Evolutionary conservation across 1,284 basidiomycete genomes (phyloP), one percentile per base, ranked within the genome.

Genomic region (Ceratorhiza oryzae-sativae): DNA sequence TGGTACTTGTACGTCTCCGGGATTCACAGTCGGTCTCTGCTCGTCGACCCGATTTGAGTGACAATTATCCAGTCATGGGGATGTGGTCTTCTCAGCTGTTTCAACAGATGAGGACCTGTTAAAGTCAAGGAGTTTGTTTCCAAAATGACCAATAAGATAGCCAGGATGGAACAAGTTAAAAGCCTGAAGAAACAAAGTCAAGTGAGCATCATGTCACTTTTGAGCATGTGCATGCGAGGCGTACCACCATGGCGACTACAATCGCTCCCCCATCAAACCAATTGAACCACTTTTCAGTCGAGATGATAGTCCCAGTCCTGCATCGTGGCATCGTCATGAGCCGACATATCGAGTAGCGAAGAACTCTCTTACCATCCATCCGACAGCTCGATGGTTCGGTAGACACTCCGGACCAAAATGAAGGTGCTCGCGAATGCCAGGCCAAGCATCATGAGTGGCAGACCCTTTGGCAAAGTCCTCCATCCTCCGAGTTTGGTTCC

Each of bases 331-430:
- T n/a, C n/a, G n/a, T n/a, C n/a, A n/a, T n/a, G n/a, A n/a, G 9
- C 23, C 30, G n/a, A 25, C 49, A 25, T 53, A 9, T 53, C 20
- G 49, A 53, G 49, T 25, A 20, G n/a, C n/a, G n/a, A n/a, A n/a
- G n/a, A 36, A 30, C 34, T 18, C 8, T 23, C 63, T 42, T 30
- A 56, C 80, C 79, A 80, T 0, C 79, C 79, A 42, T 79, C 72
- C 13, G 76, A 49, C 6, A 81, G 74, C 73, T 75, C 74, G 49
- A 75, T 67, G 2, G 74, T 75, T 9, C 74, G 72, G 55, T 75
- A 75, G 10, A 75, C 55, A 27, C 67, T 61, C 18, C 73, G 63
- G 34, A 73, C 51, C 41, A 68, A 23, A 18, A 74, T 42, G 49
- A 74, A 72, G 2, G 71, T 10, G 0, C 63, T 74, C 2, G 71